phyloP scores from a whole-genome alignment of 768 basidiomycete species.

The Clavaria fumosa region DNA sequence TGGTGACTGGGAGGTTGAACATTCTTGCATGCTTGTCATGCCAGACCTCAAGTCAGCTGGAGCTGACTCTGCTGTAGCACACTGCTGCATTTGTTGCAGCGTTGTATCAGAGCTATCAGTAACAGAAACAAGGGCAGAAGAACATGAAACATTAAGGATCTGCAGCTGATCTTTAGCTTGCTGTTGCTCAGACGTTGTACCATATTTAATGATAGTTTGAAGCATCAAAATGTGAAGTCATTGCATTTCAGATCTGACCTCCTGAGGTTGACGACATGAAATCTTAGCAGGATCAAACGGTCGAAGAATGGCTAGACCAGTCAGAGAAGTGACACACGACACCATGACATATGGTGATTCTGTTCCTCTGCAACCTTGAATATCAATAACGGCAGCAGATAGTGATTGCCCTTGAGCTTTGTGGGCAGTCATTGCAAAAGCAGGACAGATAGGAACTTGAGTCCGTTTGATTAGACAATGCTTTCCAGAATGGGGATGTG shows the following conservation, averaged over 20 bases:
- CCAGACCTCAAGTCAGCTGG: no score
- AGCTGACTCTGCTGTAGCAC: no score
- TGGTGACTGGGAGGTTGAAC: no score
- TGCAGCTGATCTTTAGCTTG: no score
- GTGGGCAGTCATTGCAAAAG: slow-evolving; percentile 26
- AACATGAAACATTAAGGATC: no score
- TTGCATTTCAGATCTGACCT: slow-evolving; percentile 4
- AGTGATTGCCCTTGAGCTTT: slow-evolving; percentile 26
- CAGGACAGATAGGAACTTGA: slow-evolving; percentile 24
- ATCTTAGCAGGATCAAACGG: slow-evolving; percentile 11
- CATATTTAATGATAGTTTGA: slow-evolving; percentile 1
- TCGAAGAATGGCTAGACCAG: slow-evolving; percentile 20
- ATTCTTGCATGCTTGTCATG: no score
- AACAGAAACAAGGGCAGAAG: no score
- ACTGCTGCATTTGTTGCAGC: not conserved
- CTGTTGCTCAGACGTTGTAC: no score
- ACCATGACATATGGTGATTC: slow-evolving; percentile 29
- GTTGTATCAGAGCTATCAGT: not conserved
- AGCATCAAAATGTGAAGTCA: slow-evolving; percentile 3
- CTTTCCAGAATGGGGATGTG: slow-evolving; percentile 8
- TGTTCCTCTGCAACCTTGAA: slow-evolving; percentile 16
- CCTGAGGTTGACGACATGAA: slow-evolving; percentile 6
- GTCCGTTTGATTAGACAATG: slow-evolving; percentile 13
- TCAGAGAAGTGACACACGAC: slow-evolving; percentile 18
- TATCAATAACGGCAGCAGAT: slow-evolving; percentile 18